Evolutionary conservation across 768 basidiomycete genomes (phyloP).

Genomic region (Lentinula guzmanii): DNA sequence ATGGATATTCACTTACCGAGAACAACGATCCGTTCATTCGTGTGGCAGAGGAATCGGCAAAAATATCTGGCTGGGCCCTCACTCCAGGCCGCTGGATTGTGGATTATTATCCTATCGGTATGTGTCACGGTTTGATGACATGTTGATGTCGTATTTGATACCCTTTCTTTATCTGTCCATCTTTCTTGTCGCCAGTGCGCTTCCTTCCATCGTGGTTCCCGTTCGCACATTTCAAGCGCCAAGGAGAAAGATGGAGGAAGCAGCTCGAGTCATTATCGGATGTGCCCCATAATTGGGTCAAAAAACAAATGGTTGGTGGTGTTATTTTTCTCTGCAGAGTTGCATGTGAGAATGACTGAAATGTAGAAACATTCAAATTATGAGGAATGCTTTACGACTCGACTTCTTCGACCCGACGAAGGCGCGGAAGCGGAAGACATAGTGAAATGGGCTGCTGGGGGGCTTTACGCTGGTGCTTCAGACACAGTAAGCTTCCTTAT

Average conservation of each 20-base stretch:
- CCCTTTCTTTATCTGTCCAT: neutral
- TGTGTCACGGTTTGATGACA: slow-evolving; percentile 4
- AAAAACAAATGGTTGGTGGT: slow-evolving; percentile 32
- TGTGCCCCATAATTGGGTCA: slow-evolving; percentile 38
- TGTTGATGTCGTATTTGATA: neutral
- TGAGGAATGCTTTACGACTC: slow-evolving; percentile 38
- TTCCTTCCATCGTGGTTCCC: slow-evolving; percentile 47
- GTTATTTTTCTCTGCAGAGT: neutral
- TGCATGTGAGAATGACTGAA: neutral
- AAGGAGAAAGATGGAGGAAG: slow-evolving; percentile 34
- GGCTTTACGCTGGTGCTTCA: slow-evolving; percentile 40
- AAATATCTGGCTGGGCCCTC: slow-evolving; percentile 33
- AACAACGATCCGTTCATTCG: slow-evolving; percentile 31
- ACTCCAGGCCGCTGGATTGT: slow-evolving; percentile 39
- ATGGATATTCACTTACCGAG: slow-evolving; percentile 30
- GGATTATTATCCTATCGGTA: slow-evolving; percentile 34
- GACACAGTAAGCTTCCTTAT: slow-evolving; percentile 29
- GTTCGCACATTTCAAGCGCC: slow-evolving; percentile 40
- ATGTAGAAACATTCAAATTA: slow-evolving; percentile 24
- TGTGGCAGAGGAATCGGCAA: slow-evolving; percentile 31
- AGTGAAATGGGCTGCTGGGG: slow-evolving; percentile 45
- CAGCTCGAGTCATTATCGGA: slow-evolving; percentile 29
- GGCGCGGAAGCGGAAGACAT: slow-evolving; percentile 33
- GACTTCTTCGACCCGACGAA: slow-evolving; percentile 23
- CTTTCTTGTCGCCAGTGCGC: slow-evolving; percentile 26